Conservation (phyloP, 2,329 filamentous ascomycete genomes). For the Colletotrichum siamense region DNA sequence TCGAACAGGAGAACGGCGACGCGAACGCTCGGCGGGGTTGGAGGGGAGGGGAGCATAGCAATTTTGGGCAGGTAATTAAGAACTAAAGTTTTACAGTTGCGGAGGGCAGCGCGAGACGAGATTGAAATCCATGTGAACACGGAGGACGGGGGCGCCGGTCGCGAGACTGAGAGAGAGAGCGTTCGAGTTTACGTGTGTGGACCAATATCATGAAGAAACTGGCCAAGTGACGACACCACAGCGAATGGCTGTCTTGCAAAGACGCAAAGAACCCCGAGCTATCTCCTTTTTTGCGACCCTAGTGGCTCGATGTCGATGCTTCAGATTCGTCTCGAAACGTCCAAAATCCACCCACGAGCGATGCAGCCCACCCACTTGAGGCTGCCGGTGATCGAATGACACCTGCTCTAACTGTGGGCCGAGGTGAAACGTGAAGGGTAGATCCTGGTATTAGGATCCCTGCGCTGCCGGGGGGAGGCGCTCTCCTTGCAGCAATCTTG, state of each 20-base stretch:
- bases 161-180: neutral
- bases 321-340: conserved; percentile 21
- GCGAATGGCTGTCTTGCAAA: neutral
- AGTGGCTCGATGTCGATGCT: conserved; percentile 17
- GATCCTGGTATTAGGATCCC: neutral
- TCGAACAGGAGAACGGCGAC: conserved; percentile 8
- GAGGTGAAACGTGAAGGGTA: conserved; percentile 14
- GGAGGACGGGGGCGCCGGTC: neutral
- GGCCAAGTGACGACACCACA: neutral
- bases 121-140: neutral
- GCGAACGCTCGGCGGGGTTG: neutral
- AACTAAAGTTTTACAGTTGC: neutral
- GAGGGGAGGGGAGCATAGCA: neutral
- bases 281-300: neutral
- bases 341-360: neutral
- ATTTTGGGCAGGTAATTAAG: neutral
- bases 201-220: neutral
- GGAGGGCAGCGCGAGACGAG: conserved; percentile 11
- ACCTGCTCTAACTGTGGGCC: conserved; percentile 6
- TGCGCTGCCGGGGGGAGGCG: neutral
- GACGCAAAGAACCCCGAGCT: neutral
- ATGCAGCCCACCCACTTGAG: conserved; percentile 11
- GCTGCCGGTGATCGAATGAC: conserved; percentile 14
- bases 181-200: neutral
- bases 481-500: conserved; percentile 20